These are phyloP conservation scores for Fusarium sulawesiense DNA, from an alignment of 2,329 filamentous ascomycete genomes.

Conservation along the genomic window DNA sequence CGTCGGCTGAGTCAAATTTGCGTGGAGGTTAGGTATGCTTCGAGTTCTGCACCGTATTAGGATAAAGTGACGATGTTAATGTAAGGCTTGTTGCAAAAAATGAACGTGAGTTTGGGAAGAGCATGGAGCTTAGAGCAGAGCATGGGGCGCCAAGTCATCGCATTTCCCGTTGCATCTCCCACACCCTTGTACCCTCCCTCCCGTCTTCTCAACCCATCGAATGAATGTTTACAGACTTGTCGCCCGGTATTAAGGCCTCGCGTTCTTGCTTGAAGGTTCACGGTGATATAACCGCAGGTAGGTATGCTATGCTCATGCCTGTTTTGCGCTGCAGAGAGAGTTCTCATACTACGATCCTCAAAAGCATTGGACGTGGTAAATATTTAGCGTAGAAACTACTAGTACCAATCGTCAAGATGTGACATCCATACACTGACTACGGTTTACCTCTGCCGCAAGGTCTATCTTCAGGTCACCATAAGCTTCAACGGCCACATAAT, in stretches of 20 bases:
- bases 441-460: constrained; percentile 22
- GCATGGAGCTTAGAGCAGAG: constrained; percentile 23
- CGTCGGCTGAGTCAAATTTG: background rate
- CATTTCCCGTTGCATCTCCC: constrained; percentile 45
- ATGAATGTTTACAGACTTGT: constrained; percentile 24
- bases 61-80: background rate
- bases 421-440: constrained; percentile 11
- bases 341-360: background rate
- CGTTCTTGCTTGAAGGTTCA: constrained; percentile 18
- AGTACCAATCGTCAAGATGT: constrained; percentile 8
- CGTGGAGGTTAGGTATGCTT: background rate
- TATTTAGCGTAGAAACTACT: constrained; percentile 8
- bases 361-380: background rate
- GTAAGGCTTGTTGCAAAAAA: constrained; percentile 15
- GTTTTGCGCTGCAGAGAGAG: background rate
- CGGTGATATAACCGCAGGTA: constrained; percentile 5
- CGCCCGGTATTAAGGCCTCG: constrained; percentile 13
- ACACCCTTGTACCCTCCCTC: constrained; percentile 43
- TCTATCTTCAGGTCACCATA: constrained; percentile 28
- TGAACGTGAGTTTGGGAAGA: constrained; percentile 23
- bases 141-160: constrained; percentile 46
- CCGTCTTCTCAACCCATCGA: constrained; percentile 37
- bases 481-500: constrained; percentile 22
- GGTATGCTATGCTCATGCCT: constrained; percentile 4
- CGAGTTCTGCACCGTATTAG: background rate